Base-by-base conservation (phyloP, 2,329 filamentous ascomycete species). In the Claviceps capensis region DNA sequence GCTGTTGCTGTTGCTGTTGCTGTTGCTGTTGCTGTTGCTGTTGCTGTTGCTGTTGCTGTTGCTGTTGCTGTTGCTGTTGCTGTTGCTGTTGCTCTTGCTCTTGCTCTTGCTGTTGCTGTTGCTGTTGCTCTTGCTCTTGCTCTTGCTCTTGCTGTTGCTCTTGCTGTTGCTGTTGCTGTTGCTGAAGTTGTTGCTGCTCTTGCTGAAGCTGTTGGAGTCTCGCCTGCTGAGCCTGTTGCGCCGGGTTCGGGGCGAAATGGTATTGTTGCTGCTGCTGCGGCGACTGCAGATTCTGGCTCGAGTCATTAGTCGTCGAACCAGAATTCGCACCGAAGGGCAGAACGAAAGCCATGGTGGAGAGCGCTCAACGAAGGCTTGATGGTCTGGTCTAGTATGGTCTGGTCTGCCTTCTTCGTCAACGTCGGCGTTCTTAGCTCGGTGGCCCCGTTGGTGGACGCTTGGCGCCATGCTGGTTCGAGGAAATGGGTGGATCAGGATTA, bases 1-100 rank as follows among this genome's bases (percentile, higher is more conserved):
- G 55, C 17, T 53, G 55, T 2, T 55, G 53, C 42, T 56, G 54
- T 8, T 55, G 57, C 9, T 54, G 54, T 37, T 52, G 60, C 14
- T 52, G 53, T 2, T 57, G 55, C 14, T 54, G 48, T 4, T 40
- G 42, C 4, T 55, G 55, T 13, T 55, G 49, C 3, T 51, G 46
- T 13, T 55, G 49, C 3, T 51, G 44, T 3, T 56, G 55, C 5
- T 55, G 51, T 5, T 42, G 19, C 22, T 49, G 43, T 26, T 60
- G 61, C 19, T 60, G 55, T 17, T 30, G 17, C 2, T 45, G n/a
- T 1, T 47, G 45, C 30, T 47, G 44, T 2, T 36, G 45, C 19
- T 19, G 2, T 5, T 48, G 56, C 13, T 52, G 60, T 14, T 54
- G 48, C 19, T 19, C 1, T 9, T 43, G 41, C 2, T 46, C 19